Conservation (phyloP, 257 asterid species). For the Haberlea rhodopensis region DNA sequence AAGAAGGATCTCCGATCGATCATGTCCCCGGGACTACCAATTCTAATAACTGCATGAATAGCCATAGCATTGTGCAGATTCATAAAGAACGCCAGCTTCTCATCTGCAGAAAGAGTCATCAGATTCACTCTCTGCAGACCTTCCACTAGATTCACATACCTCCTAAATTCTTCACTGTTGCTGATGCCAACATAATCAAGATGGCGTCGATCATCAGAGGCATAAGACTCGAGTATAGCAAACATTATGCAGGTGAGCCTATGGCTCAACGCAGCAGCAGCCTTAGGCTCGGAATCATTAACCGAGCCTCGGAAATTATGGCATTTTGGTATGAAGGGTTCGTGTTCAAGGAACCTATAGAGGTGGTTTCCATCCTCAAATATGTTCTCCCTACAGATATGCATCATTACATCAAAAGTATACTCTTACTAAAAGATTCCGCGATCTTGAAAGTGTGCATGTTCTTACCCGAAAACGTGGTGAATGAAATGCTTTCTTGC, state of each 20-base stretch:
- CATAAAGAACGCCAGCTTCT: slow-evolving; percentile 78
- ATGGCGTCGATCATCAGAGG: slow-evolving; percentile 60
- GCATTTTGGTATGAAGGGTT: slow-evolving; percentile 76
- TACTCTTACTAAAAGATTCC: background rate
- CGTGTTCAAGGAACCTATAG: slow-evolving; percentile 89
- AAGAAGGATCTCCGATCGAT: slow-evolving; percentile 75
- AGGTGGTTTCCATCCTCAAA: slow-evolving; percentile 85
- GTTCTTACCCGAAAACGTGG: slow-evolving; percentile 80
- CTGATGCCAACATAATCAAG: slow-evolving; percentile 76
- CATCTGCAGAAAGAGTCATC: slow-evolving; percentile 48
- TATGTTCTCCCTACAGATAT: slow-evolving; percentile 64
- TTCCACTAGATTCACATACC: slow-evolving; percentile 70
- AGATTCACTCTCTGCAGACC: slow-evolving; percentile 78
- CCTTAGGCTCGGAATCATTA: slow-evolving; percentile 63
- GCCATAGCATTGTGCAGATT: slow-evolving; percentile 91
- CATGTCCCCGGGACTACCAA: slow-evolving; percentile 87
- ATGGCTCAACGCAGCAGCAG: slow-evolving; percentile 48
- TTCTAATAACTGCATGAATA: slow-evolving; percentile 76
- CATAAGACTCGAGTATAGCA: slow-evolving; percentile 77
- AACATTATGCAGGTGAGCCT: slow-evolving; percentile 68
- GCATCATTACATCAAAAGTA: slow-evolving; percentile 4
- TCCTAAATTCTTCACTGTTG: slow-evolving; percentile 95
- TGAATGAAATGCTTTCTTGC: slow-evolving; percentile 78
- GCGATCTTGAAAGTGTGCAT: background rate
- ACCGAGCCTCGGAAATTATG: slow-evolving; percentile 71